These are phyloP conservation scores for Ramichloridium luteum DNA, from an alignment of 2,329 filamentous ascomycete species.

Conservation along the genomic window DNA sequence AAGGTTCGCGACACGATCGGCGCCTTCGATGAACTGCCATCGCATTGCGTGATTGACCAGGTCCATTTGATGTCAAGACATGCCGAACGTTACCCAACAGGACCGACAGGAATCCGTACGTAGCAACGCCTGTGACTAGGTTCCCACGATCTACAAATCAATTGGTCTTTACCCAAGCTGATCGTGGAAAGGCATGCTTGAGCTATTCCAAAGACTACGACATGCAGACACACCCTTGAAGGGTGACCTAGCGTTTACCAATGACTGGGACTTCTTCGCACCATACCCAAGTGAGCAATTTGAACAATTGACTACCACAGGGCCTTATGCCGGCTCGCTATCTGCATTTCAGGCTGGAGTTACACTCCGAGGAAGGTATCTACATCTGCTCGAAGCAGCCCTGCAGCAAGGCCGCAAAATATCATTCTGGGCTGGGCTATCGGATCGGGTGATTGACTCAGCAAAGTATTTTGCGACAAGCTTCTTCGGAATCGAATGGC, in stretches of 20 bases:
- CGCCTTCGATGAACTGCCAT: constrained; percentile 32
- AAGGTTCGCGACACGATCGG: constrained; percentile 32
- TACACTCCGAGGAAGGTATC: constrained; percentile 42
- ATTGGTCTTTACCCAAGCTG: constrained; percentile 1
- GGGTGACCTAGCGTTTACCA: constrained; percentile 43
- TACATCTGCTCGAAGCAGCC: constrained; percentile 29
- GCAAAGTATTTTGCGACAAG: constrained; percentile 43
- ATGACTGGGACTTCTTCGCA: constrained; percentile 44
- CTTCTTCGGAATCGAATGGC: constrained; percentile 42
- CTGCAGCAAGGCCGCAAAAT: constrained; percentile 18
- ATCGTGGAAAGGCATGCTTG: constrained; percentile 30
- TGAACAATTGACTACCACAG: constrained; percentile 43
- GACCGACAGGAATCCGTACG: constrained; percentile 37
- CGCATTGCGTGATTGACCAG: constrained; percentile 41
- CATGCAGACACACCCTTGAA: constrained; percentile 30
- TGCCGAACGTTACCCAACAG: constrained; percentile 45
- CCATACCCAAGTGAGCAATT: constrained; percentile 32
- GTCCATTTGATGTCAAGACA: constrained; percentile 51
- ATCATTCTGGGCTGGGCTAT: constrained; percentile 44
- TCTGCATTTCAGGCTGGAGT: constrained; percentile 43
- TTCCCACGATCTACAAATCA: neutral
- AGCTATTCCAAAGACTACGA: constrained; percentile 37
- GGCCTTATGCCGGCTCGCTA: constrained; percentile 44
- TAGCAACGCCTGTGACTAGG: too few relatives aligned
- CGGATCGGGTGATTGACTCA: constrained; percentile 43